Evolutionary conservation across 2,329 filamentous ascomycete genomes (phyloP).

Genomic region (Apiospora rasikravindrae): DNA sequence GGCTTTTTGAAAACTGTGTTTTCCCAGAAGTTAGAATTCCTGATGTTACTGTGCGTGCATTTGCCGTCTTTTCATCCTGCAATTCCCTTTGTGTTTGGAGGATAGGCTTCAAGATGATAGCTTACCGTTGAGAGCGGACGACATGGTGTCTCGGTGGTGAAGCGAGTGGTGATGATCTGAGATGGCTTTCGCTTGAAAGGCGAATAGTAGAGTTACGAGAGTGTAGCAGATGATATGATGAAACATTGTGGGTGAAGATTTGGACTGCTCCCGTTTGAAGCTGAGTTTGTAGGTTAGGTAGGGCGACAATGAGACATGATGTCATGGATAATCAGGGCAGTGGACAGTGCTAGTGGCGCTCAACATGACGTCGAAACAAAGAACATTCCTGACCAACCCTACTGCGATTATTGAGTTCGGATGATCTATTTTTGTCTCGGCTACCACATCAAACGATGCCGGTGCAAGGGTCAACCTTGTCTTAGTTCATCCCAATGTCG

Average conservation of each 20-base stretch:
- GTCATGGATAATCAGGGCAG: not conserved
- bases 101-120: no score
- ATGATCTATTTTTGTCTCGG: not conserved
- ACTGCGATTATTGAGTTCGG: not conserved
- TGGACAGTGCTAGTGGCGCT: not conserved
- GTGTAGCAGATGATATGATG: not conserved
- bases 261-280: not conserved
- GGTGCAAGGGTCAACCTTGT: not conserved
- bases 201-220: not conserved
- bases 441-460: no score
- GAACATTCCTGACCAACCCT: no score
- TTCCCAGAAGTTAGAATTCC: not conserved
- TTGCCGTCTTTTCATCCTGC: not conserved
- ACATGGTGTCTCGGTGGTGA: not conserved
- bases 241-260: not conserved
- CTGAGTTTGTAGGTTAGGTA: not conserved
- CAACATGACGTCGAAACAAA: constrained; percentile 10
- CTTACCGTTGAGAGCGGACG: constrained; percentile 10
- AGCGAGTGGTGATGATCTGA: not conserved
- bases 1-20: constrained; percentile 60
- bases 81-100: no score
- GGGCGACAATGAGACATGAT: not conserved
- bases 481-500: no score
- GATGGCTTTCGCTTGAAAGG: not conserved
- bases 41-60: not conserved